Conservation (phyloP, 2,329 filamentous ascomycete genomes). For the Hyphodiscus sp. region DNA sequence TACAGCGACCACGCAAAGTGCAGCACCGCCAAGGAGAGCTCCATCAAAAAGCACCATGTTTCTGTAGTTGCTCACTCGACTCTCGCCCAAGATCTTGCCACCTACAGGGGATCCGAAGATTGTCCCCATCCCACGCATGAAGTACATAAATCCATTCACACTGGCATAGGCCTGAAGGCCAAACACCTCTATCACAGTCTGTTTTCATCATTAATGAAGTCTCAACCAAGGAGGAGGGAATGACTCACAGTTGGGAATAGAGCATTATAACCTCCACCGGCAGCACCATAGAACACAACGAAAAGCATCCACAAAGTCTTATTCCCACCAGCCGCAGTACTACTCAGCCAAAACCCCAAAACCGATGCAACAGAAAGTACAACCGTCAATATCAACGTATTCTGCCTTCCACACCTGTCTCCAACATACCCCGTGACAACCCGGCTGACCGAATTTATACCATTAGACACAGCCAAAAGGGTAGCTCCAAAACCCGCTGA, state of each 20-base stretch:
- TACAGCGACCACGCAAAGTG: conserved; percentile 36
- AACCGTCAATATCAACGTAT: conserved; percentile 38
- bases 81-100: conserved; percentile 34
- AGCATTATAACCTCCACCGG: conserved; percentile 39
- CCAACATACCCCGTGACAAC: conserved; percentile 38
- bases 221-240: not conserved
- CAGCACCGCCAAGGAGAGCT: conserved; percentile 33
- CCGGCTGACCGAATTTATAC: conserved; percentile 39
- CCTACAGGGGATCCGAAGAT: conserved; percentile 41
- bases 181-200: conserved; percentile 41
- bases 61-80: conserved; percentile 31
- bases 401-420: conserved; percentile 41
- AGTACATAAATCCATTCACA: conserved; percentile 41
- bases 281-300: conserved; percentile 37
- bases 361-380: conserved; percentile 33
- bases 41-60: conserved; percentile 34
- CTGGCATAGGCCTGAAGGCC: conserved; percentile 41
- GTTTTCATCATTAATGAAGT: conserved; percentile 1
- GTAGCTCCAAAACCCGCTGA: conserved; percentile 36
- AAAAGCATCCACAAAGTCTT: conserved; percentile 36
- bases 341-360: conserved; percentile 33
- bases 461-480: conserved; percentile 39
- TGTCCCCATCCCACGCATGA: conserved; percentile 37
- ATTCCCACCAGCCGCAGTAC: conserved; percentile 22
- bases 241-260: conserved; percentile 35